Conservation (phyloP, 2,329 filamentous ascomycete genomes). For the Fusarium ramigenum region DNA sequence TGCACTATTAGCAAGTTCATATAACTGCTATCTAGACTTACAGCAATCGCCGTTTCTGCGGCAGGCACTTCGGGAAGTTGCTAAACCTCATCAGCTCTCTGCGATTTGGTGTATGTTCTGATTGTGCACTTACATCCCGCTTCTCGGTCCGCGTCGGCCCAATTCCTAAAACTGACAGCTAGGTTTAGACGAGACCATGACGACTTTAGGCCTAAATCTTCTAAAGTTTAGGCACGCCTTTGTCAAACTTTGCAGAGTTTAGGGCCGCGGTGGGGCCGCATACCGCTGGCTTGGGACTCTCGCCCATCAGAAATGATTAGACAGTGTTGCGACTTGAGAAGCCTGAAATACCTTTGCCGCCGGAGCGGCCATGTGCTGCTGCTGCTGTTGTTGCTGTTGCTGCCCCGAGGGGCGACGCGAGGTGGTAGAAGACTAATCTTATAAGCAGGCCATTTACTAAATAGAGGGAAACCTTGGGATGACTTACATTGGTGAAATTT, state of each 20-base stretch:
- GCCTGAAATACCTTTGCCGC: not conserved
- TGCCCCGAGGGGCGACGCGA: not conserved
- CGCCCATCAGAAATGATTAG: not conserved
- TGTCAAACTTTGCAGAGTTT: not conserved
- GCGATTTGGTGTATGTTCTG: not conserved
- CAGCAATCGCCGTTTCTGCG: not conserved
- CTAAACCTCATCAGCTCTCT: not conserved
- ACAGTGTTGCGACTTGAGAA: not conserved
- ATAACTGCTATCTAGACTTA: too few species aligned
- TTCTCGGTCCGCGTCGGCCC: not conserved
- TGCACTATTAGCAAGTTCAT: not conserved
- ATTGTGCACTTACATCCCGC: not conserved
- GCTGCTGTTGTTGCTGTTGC: not conserved
- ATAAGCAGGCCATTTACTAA: too few species aligned
- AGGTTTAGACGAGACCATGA: not conserved
- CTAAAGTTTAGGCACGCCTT: not conserved
- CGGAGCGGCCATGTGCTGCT: not conserved
- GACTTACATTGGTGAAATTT: accelerated
- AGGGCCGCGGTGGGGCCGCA: not conserved
- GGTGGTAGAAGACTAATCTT: accelerated
- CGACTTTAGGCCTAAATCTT: not conserved
- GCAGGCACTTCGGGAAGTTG: not conserved
- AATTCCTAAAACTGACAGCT: not conserved
- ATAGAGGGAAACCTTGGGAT: too few species aligned
- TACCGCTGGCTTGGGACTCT: not conserved